Conservation (phyloP, 164 flowering plant genomes). For the Nymphaea thermarum region DNA sequence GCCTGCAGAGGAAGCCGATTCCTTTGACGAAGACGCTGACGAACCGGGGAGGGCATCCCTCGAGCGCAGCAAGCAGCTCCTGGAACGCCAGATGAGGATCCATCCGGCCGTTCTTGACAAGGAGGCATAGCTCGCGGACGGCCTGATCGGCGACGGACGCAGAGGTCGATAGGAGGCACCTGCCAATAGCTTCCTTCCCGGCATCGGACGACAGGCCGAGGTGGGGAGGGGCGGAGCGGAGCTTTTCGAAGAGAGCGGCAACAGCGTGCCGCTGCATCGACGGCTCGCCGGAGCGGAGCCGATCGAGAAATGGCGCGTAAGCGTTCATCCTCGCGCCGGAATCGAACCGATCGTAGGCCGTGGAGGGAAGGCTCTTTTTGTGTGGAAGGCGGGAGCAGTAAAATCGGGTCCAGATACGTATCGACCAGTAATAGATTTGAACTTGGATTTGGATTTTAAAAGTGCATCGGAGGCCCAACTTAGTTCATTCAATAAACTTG, state of each 20-base stretch:
- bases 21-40: conserved; percentile 52
- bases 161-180: conserved; percentile 52
- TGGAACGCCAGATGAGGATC: conserved; percentile 37
- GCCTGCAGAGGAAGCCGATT: conserved; percentile 49
- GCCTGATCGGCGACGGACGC: conserved; percentile 74
- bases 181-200: conserved; percentile 41
- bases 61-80: conserved; percentile 80
- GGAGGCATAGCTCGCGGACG: conserved; percentile 70
- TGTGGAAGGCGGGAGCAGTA: too few species aligned
- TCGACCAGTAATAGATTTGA: too few species aligned
- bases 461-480: too few species aligned
- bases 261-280: conserved; percentile 77
- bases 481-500: too few species aligned
- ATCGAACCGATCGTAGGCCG: neutral
- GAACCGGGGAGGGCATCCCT: conserved; percentile 38
- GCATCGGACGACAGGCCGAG: conserved; percentile 33
- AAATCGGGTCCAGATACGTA: too few species aligned
- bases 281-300: conserved; percentile 58
- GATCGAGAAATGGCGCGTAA: conserved; percentile 46
- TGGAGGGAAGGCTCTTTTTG: neutral
- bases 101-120: conserved; percentile 39
- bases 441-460: too few species aligned
- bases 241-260: conserved; percentile 63
- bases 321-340: conserved; percentile 38
- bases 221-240: conserved; percentile 44